phyloP scores from a whole-genome alignment of 2,329 filamentous ascomycete species.

The Anthostomella pinea region DNA sequence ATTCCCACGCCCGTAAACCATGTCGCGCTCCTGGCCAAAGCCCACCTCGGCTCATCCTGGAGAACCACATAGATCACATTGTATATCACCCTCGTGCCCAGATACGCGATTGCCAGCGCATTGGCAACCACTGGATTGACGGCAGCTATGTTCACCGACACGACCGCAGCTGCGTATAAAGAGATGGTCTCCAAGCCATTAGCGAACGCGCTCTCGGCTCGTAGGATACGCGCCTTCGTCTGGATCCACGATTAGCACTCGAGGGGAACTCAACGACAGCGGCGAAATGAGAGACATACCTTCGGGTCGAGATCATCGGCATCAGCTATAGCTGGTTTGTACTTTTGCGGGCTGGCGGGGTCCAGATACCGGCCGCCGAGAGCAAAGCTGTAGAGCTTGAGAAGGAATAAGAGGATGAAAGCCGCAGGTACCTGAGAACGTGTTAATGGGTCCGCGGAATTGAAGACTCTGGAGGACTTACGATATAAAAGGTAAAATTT shows the following conservation, averaged over 20 bases:
- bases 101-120: constrained; percentile 9
- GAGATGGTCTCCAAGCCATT: constrained; percentile 17
- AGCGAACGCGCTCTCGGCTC: constrained; percentile 15
- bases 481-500: constrained; percentile 1
- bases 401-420: constrained; percentile 15
- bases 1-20: constrained; percentile 14
- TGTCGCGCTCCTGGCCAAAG: constrained; percentile 8
- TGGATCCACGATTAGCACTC: neutral
- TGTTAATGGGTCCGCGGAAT: neutral
- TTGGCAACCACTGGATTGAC: constrained; percentile 9
- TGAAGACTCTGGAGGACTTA: too few species aligned
- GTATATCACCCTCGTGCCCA: constrained; percentile 10
- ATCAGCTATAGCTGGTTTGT: constrained; percentile 12
- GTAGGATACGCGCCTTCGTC: constrained; percentile 15
- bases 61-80: constrained; percentile 17
- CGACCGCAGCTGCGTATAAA: constrained; percentile 14
- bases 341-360: constrained; percentile 11
- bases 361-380: constrained; percentile 11
- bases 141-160: constrained; percentile 5
- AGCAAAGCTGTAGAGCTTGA: constrained; percentile 15
- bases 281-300: constrained; percentile 1
- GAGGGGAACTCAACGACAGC: neutral
- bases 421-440: constrained; percentile 12
- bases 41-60: constrained; percentile 15
- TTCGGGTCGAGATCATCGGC: constrained; percentile 12